These are phyloP conservation scores for Bruguiera sexangula DNA, from an alignment of 345 rosid genomes.

Conservation along the genomic window DNA sequence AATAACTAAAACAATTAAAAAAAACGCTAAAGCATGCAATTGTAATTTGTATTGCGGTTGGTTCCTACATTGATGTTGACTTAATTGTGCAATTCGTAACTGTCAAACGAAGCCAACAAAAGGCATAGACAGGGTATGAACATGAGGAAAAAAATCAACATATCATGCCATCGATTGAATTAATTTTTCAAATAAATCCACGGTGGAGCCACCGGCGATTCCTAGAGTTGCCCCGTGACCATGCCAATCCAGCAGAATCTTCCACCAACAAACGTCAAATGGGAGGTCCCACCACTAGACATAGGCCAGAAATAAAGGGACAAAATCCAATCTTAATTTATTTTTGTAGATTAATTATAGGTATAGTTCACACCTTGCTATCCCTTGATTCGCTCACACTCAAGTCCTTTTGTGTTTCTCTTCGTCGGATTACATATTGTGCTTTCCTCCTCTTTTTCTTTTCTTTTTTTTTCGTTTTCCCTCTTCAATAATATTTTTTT, in stretches of 20 bases:
- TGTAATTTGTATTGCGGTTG: too few relatives aligned
- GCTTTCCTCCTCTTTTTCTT: too few relatives aligned
- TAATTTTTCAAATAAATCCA: neutral
- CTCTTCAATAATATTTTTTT: too few relatives aligned
- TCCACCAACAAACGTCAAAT: neutral
- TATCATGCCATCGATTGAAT: conserved; percentile 7
- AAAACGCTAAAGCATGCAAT: too few relatives aligned
- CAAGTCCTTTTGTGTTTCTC: too few relatives aligned
- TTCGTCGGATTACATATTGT: too few relatives aligned
- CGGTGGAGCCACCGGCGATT: conserved; percentile 22
- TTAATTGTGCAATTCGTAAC: conserved; percentile 2
- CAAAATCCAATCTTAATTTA: too few relatives aligned
- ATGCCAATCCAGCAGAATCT: neutral
- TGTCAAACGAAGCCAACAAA: neutral
- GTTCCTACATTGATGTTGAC: conserved; percentile 7
- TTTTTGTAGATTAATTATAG: too few relatives aligned
- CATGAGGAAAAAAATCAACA: conserved; percentile 7
- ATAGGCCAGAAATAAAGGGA: neutral
- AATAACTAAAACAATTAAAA: too few relatives aligned
- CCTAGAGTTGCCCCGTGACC: conserved; percentile 17
- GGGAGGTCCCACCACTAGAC: neutral
- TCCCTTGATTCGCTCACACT: too few relatives aligned
- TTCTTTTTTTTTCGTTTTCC: too few relatives aligned
- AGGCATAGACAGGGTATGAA: conserved; percentile 20
- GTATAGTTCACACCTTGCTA: too few relatives aligned